Evolutionary conservation across 169 alveolate genomes (phyloP), one percentile per base, ranked within the genome.

Genomic region (Plasmodium knowlesi): DNA sequence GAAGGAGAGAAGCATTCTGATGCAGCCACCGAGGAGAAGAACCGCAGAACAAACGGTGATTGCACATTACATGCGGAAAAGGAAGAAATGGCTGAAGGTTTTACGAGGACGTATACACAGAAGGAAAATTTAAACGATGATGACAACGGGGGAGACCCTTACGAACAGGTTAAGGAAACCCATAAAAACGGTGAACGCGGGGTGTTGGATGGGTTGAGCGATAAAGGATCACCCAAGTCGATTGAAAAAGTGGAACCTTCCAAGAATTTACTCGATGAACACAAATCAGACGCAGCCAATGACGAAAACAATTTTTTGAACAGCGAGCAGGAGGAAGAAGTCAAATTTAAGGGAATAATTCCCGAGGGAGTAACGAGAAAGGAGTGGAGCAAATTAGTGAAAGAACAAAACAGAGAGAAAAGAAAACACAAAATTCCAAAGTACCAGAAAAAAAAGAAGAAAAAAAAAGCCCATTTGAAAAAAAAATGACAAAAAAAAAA

Each of bases 321-420:
- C 30, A 74, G 54, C 61, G 93, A 85, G 16, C 80, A 76, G 12
- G 93, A 85, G 25, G 93, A 85, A 67, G 81, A 70, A 9, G 92
- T 82, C 8, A 96, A 93, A 50, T 96, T 97, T 67, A 86, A 85
- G 30, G 98, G 98, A 81, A 96, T 92, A 28, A 97, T 97, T 72
- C 98, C 98, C 5, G 96, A 95, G n/a, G 97, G 96, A 8, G 82
- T 97, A n/a, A 96, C 95, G 61, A 94, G 96, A 32, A 96, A 96
- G 94, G 98, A 96, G 54, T 97, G 98, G 98, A 96, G 97, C 72
- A 97, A 95, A 80, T 82, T 96, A 95, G 98, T 97, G 25, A 97
- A 97, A 94, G 96, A 93, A 89, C 96, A 95, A 79, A 96, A 97
- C 73, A 46, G 98, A 28, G 98, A 96, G 78, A 93, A 94, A 70